A percentile compares a stretch with the other conserved stretches of the same genome.
phyloP scores from a whole-genome alignment of 306 rosid genomes.

The Vicia faba region DNA sequence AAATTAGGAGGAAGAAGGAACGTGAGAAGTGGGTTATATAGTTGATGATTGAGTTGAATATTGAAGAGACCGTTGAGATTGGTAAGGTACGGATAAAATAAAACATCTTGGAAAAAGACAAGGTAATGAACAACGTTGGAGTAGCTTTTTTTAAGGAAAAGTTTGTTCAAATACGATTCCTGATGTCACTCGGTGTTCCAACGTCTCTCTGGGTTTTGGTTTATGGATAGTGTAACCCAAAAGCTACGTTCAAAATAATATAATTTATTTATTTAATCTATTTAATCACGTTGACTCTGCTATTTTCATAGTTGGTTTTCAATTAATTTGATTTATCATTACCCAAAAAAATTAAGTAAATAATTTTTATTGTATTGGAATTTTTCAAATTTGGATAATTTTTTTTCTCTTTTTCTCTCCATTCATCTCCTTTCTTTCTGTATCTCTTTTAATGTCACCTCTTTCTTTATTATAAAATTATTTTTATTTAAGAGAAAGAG shows the following conservation, averaged over 20 bases:
- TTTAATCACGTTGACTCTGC: background rate
- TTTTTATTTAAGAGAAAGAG: no score
- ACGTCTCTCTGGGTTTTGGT: constrained; percentile 46
- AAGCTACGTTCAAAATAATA: constrained; percentile 35
- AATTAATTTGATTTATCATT: no score
- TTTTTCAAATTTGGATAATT: no score
- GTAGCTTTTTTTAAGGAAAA: constrained; percentile 40
- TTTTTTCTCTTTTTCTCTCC: no score
- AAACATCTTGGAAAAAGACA: constrained; percentile 30
- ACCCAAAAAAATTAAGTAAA: no score
- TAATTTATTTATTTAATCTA: background rate
- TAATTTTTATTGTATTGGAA: no score
- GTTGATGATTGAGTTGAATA: constrained; percentile 14
- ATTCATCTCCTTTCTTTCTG: no score
- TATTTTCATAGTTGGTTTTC: no score
- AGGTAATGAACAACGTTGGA: constrained; percentile 20
- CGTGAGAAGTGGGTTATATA: constrained; percentile 39
- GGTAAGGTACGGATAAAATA: constrained; percentile 13
- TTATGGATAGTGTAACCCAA: background rate
- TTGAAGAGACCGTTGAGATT: constrained; percentile 42
- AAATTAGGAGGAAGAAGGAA: constrained; percentile 16
- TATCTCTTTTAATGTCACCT: no score
- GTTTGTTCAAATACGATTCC: constrained; percentile 22
- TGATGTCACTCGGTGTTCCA: constrained; percentile 34
- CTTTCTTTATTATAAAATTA: no score